A percentile compares a stretch with the other conserved stretches of the same genome.
Evolutionary conservation across 805 yeast genomes (phyloP).

Genomic region (Saturnispora galanensis): DNA sequence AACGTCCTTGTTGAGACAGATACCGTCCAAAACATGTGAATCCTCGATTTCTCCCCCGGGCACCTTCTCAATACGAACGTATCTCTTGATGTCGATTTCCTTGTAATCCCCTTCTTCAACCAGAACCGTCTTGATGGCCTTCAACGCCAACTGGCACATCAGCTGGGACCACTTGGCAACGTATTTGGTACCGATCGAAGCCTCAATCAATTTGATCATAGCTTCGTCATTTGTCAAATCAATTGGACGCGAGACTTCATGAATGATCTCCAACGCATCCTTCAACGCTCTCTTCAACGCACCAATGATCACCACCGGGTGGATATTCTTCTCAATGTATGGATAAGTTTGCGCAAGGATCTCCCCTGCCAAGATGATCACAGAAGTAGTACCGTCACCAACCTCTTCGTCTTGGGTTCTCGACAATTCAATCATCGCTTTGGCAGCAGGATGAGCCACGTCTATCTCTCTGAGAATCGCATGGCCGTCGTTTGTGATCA

Average conservation of each 20-base stretch:
- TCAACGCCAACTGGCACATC: conserved; percentile 83
- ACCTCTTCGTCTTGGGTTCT: conserved; percentile 98
- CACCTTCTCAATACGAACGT: conserved; percentile 86
- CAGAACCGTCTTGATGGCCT: conserved; percentile 78
- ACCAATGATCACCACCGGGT: conserved; percentile 91
- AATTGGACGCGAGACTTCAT: conserved; percentile 72
- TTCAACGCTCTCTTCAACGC: conserved; percentile 84
- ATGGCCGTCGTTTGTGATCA: conserved; percentile 96
- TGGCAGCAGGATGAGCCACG: conserved; percentile 98
- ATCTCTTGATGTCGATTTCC: conserved; percentile 90
- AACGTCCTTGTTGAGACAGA: conserved; percentile 89
- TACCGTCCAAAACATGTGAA: conserved; percentile 80
- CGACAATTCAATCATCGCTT: conserved; percentile 92
- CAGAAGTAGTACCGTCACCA: conserved; percentile 87
- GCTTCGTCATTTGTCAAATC: conserved; percentile 79
- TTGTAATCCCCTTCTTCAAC: conserved; percentile 51
- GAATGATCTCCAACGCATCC: conserved; percentile 85
- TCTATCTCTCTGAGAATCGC: conserved; percentile 96
- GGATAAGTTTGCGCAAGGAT: conserved; percentile 92
- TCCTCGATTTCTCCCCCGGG: conserved; percentile 98
- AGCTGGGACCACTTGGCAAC: conserved; percentile 81
- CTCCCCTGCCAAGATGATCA: conserved; percentile 94
- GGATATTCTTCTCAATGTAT: conserved; percentile 87
- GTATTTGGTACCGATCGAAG: conserved; percentile 94
- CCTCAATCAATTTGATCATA: conserved; percentile 74